Evolutionary conservation across 768 basidiomycete species (phyloP), one percentile per base, ranked within the genome.

Genomic region (Daedaleopsis sinensis): DNA sequence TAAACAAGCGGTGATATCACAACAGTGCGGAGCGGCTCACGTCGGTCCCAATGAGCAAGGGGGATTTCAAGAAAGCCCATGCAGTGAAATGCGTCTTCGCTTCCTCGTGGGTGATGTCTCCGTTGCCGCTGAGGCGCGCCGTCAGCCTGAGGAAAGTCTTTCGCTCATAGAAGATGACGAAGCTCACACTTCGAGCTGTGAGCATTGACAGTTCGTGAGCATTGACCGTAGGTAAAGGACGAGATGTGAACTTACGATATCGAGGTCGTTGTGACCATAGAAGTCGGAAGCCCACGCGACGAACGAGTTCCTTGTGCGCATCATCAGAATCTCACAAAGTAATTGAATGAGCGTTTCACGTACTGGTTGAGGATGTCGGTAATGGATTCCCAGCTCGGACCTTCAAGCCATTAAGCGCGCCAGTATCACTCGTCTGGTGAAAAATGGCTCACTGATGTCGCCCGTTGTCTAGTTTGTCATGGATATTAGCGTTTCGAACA

Each of bases 11-110:
- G 27, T 32, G 7, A 32, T 32, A 32, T 32, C 27, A 32, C 27
- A 7, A n/a, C 12, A 18, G 39, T 13, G 39, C 13, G 2, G 16
- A 52, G n/a, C 4, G 7, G 52, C 70, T 46, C 35, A 71, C 70
- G 39, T 71, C 74, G 6, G 87, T 84, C 55, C 87, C 82, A 58
- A 89, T 84, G 53, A 89, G 74, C 15, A 89, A 78, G 2, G 88
- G 88, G 0, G 84, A 85, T 68, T 88, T 89, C 83, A 88, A 81
- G 35, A 90, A 72, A 38, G 86, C 86, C 88, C 88, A 89, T 0
- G 84, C 86, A 0, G 87, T 89, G 69, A 89, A 90, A 68, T 90
- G 88, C 3, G 86, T 79, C 70, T 89, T 89, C 24, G 80, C 73
- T 72, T 90, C 88, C 15, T 89, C 86, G 67, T 78, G 81, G 0